Evolutionary conservation across 805 yeast genomes (phyloP).

Genomic region (Pichia scutulata): DNA sequence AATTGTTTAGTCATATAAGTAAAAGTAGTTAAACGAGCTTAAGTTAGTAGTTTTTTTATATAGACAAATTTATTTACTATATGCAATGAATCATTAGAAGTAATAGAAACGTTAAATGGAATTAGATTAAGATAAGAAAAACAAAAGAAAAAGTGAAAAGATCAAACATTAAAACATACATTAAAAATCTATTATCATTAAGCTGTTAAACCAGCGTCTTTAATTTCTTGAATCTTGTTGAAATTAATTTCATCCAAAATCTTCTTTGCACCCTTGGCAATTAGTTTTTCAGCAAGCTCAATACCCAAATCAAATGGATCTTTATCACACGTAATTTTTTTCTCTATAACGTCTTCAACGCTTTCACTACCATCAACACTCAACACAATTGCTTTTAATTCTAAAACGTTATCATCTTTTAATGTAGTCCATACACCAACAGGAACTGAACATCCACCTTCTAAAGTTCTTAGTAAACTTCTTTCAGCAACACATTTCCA

Average conservation of each 20-base stretch:
- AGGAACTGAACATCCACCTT: constrained; percentile 98
- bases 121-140: not conserved
- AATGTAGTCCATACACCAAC: constrained; percentile 74
- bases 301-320: constrained; percentile 72
- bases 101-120: not conserved
- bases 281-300: constrained; percentile 57
- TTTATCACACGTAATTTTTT: constrained; percentile 30
- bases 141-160: not conserved
- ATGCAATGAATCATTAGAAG: not conserved
- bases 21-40: too few species aligned
- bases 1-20: too few species aligned
- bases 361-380: constrained; percentile 72
- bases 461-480: constrained; percentile 74
- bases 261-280: constrained; percentile 70
- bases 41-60: too few species aligned
- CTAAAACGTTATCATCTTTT: constrained; percentile 34
- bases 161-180: not conserved
- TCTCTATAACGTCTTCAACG: constrained; percentile 49
- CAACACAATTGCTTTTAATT: constrained; percentile 66
- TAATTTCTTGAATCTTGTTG: constrained; percentile 46
- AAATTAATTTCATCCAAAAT: constrained; percentile 77
- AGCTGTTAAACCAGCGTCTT: constrained; percentile 26
- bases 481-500: constrained; percentile 84
- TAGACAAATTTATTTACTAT: too few species aligned
- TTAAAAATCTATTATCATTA: not conserved